A percentile compares a stretch with the other conserved stretches of the same genome.
These are phyloP conservation scores for Heterobasidion annosum DNA, from an alignment of 1,284 basidiomycete species.

Conservation along the genomic window DNA sequence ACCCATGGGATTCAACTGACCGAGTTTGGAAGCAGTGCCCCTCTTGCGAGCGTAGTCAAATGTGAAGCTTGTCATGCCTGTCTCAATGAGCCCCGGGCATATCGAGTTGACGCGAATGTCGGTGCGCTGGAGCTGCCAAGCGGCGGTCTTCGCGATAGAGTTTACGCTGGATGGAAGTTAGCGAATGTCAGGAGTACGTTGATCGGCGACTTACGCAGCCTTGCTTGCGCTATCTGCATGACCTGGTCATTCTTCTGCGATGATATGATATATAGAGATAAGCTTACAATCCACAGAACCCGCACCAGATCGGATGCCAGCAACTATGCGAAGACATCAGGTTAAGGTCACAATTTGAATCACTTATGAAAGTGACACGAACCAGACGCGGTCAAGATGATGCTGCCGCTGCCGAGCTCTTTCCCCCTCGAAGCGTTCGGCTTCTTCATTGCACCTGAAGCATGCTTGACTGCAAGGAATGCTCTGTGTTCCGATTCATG, in stretches of 20 bases:
- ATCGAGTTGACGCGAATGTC: slow-evolving; percentile 87
- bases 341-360: no score
- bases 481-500: slow-evolving; percentile 36
- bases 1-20: slow-evolving; percentile 79
- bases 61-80: slow-evolving; percentile 70
- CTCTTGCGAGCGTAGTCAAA: slow-evolving; percentile 73
- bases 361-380: slow-evolving; percentile 14
- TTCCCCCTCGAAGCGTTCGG: slow-evolving; percentile 60
- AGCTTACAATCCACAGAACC: slow-evolving; percentile 77
- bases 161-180: slow-evolving; percentile 53
- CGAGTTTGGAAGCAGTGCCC: slow-evolving; percentile 70
- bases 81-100: slow-evolving; percentile 89
- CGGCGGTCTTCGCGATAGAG: slow-evolving; percentile 75
- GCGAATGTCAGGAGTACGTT: slow-evolving; percentile 5
- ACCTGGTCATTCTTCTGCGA: not conserved
- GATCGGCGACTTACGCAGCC: slow-evolving; percentile 56
- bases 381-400: slow-evolving; percentile 88
- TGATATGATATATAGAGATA: not conserved
- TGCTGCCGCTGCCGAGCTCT: slow-evolving; percentile 65
- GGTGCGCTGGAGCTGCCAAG: slow-evolving; percentile 74
- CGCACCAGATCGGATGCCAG: slow-evolving; percentile 80
- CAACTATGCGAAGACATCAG: slow-evolving; percentile 39
- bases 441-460: slow-evolving; percentile 71
- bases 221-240: slow-evolving; percentile 77
- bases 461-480: slow-evolving; percentile 90